Base-by-base conservation (phyloP, 768 basidiomycete genomes). In the Chalciporus piperatus region DNA sequence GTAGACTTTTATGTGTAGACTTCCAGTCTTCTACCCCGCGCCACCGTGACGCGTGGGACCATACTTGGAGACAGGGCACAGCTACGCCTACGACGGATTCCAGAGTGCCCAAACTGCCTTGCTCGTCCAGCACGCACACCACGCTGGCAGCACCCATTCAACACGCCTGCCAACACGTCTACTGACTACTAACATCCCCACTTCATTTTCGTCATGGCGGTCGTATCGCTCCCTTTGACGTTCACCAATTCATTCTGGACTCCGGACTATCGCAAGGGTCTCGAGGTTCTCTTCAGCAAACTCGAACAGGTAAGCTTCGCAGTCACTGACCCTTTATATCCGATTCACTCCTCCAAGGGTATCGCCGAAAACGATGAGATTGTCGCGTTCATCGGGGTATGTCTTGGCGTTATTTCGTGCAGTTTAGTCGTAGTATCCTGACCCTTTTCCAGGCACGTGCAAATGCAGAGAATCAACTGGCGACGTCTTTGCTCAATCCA, bases 231-330 rank as follows among this genome's bases (percentile, higher is more conserved):
- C 63, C 93, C 93, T n/a, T 76, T 92, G 52, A 80, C 81, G 14
- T 97, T 97, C 67, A 83, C 78, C 50, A 95, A 96, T 69, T 94
- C 92, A 27, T 97, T 97, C 75, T 97, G 94, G 94, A 82, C 92
- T 14, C 87, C 91, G 67, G 92, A 94, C 73, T 94, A 92, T 65
- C 78, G 90, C 41, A 81, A 73, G 52, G 94, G 93, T 30, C 77
- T 97, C 25, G 84, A 96, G 56, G 80, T 88, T 20, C 70, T 93
- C 28, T 92, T 82, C 65, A 69, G 63, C 40, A 86, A 89, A 69
- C 81, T 93, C 22, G 86, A 92, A 59, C 87, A 90, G 78, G 91
- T 86, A 54, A 44, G 74, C 60, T 13, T 40, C 8, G 30, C 30
- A 44, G 33, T 16, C 55, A 27, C 47, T 27, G 8, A 17, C 40